phyloP scores from a whole-genome alignment of 83 land plant genomes.

The Picea abies region DNA sequence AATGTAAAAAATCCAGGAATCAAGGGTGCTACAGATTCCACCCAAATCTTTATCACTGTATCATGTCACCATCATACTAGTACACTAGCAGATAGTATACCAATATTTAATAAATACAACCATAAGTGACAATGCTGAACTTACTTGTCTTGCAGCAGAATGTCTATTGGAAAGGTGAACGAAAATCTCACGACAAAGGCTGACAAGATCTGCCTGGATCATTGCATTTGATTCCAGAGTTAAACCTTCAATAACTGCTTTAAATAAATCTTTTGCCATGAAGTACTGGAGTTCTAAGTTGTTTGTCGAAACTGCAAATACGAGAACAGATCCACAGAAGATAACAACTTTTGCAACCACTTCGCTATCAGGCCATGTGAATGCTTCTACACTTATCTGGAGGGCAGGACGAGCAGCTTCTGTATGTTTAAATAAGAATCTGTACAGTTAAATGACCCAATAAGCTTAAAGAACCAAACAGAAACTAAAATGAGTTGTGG shows the following conservation, averaged over 20 bases:
- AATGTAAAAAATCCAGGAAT: not conserved
- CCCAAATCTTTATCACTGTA: conserved; percentile 9
- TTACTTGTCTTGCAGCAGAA: conserved; percentile 80
- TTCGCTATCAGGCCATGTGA: conserved; percentile 94
- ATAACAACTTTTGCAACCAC: conserved; percentile 63
- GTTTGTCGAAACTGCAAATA: conserved; percentile 48
- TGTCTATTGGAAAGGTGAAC: conserved; percentile 65
- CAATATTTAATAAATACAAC: not conserved
- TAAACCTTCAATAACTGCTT: conserved; percentile 72
- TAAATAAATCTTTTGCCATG: conserved; percentile 78
- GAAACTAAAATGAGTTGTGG: not conserved
- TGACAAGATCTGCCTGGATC: conserved; percentile 81
- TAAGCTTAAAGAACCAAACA: conserved; percentile 2
- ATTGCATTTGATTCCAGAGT: conserved; percentile 84
- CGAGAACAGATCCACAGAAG: conserved; percentile 74
- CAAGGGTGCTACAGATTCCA: not conserved
- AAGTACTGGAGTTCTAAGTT: conserved; percentile 66
- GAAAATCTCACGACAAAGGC: conserved; percentile 84
- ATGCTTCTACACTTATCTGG: conserved; percentile 55
- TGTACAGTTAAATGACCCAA: conserved; percentile 30
- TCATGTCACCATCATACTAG: not conserved
- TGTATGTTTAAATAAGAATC: conserved; percentile 67
- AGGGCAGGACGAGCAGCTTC: conserved; percentile 63
- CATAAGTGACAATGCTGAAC: not conserved
- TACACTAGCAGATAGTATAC: not conserved